These are phyloP conservation scores for Acanthamoeba triangularis DNA, from an alignment of 208 protist genomes.

Conservation along the genomic window DNA sequence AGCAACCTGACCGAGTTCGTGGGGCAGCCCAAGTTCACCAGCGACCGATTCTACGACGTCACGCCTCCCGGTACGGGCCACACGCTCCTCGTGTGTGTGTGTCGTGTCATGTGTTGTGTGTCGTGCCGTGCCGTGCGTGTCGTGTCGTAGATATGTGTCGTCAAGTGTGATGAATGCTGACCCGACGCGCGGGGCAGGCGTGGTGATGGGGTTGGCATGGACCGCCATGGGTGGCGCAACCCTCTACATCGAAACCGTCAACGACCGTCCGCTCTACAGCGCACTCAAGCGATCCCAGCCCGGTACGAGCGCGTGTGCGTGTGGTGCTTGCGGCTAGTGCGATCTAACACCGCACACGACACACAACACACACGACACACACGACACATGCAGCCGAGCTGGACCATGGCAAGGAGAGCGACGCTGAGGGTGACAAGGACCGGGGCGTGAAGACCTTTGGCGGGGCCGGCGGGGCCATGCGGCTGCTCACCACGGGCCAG, in stretches of 20 bases:
- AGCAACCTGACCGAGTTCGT: conserved; percentile 87
- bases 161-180: neutral
- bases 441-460: conserved; percentile 1
- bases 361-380: neutral
- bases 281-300: conserved; percentile 31
- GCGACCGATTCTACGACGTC: conserved; percentile 87
- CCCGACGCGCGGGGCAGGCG: conserved; percentile 79
- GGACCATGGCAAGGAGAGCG: neutral
- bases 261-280: conserved; percentile 48
- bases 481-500: conserved; percentile 85
- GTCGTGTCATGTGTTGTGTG: neutral
- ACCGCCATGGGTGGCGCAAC: conserved; percentile 91
- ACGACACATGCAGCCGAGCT: neutral
- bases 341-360: neutral
- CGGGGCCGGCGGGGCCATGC: neutral
- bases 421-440: neutral
- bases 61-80: conserved; percentile 80
- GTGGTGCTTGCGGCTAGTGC: neutral
- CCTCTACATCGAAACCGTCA: conserved; percentile 87
- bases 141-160: too few species aligned
- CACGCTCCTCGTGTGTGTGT: too few species aligned
- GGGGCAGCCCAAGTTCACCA: conserved; percentile 88
- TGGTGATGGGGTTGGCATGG: conserved; percentile 94
- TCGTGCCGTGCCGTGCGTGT: neutral
- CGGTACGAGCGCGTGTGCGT: neutral